Percentiles rank a stretch among this genome's conserved stretches.
Evolutionary conservation across 352 stramenopile species (phyloP).

Genomic region (Poterioochromonas sp.): DNA sequence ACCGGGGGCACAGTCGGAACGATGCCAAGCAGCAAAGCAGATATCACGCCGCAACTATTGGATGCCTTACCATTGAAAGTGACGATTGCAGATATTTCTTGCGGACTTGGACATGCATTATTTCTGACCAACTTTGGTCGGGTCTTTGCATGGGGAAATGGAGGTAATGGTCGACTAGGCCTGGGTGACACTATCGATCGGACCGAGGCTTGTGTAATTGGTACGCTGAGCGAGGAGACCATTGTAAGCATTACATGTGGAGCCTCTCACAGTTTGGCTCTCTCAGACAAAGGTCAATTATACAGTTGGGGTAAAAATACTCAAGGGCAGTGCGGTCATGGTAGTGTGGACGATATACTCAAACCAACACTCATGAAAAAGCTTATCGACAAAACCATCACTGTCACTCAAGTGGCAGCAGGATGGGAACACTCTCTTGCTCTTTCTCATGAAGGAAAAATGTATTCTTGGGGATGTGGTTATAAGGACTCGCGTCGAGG

Average conservation of each 20-base stretch:
- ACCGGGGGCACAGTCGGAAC: background rate
- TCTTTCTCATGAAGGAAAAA: slow-evolving; percentile 23
- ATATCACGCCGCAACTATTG: slow-evolving; percentile 18
- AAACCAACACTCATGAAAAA: slow-evolving; percentile 4
- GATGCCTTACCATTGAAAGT: slow-evolving; percentile 10
- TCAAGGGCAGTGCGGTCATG: slow-evolving; percentile 40
- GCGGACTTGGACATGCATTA: slow-evolving; percentile 45
- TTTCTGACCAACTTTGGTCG: slow-evolving; percentile 49
- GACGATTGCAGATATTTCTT: slow-evolving; percentile 44
- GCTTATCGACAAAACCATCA: background rate
- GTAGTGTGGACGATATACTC: slow-evolving; percentile 15
- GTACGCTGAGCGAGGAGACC: background rate
- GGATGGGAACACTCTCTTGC: slow-evolving; percentile 41
- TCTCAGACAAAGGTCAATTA: slow-evolving; percentile 23
- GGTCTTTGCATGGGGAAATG: slow-evolving; percentile 68
- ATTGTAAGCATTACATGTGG: slow-evolving; percentile 17
- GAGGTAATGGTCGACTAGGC: slow-evolving; percentile 65
- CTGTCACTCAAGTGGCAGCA: background rate
- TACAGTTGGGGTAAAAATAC: slow-evolving; percentile 43
- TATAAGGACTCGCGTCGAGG: slow-evolving; percentile 37
- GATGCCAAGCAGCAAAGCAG: background rate
- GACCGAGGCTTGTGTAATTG: background rate
- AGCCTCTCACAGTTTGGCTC: slow-evolving; percentile 26
- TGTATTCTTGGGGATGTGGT: slow-evolving; percentile 10
- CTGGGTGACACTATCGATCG: slow-evolving; percentile 63